Conservation (phyloP, 306 rosid species). For the Acmispon strigosus region DNA sequence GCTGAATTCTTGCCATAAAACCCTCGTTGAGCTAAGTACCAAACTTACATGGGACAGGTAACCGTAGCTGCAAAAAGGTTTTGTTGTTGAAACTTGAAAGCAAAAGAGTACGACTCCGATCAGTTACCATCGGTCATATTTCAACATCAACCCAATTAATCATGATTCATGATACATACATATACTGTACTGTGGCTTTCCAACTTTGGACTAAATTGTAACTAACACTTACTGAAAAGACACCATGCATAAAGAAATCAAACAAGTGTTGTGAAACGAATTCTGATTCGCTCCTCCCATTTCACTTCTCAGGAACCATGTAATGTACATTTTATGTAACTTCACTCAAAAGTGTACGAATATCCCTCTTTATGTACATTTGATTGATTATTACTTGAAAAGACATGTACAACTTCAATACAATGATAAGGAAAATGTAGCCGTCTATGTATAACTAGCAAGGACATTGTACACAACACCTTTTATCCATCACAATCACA, state of each 20-base stretch:
- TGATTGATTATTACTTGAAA: conserved; percentile 8
- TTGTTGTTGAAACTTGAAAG: conserved; percentile 1
- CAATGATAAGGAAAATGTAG: neutral
- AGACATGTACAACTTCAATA: conserved; percentile 6
- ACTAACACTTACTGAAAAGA: conserved; percentile 24
- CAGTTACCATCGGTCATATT: conserved; percentile 9
- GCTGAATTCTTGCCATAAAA: conserved; percentile 1
- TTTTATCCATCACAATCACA: too few species aligned
- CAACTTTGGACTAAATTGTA: conserved; percentile 13
- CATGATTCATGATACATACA: conserved; percentile 1
- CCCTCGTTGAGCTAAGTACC: neutral
- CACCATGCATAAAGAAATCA: conserved; percentile 17
- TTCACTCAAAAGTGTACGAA: conserved; percentile 13
- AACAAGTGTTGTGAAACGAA: neutral
- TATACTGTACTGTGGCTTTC: neutral
- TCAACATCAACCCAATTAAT: conserved; percentile 16
- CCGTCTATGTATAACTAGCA: neutral
- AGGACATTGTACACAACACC: too few species aligned
- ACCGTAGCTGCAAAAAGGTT: conserved; percentile 8
- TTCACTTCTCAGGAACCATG: too few species aligned
- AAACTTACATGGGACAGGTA: neutral
- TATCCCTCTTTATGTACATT: neutral
- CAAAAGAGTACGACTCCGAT: neutral
- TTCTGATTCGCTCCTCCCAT: conserved; percentile 12
- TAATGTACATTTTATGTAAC: conserved; percentile 1